Base-by-base conservation (phyloP, 2,329 filamentous ascomycete species). In the Sclerotinia nivalis region DNA sequence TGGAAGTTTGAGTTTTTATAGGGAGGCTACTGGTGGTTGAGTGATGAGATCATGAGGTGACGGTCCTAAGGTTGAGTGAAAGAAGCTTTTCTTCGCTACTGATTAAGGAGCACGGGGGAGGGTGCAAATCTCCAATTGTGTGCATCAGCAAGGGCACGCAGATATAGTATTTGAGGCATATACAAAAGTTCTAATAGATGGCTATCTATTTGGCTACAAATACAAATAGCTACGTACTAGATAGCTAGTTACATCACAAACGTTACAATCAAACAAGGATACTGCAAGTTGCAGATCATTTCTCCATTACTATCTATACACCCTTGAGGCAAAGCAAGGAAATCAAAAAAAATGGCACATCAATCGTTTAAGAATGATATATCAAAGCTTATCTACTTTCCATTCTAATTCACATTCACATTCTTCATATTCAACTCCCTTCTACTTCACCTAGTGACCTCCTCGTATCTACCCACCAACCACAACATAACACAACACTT, bases 1-100 rank as follows among this genome's bases (percentile, higher is more conserved):
- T 78, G 83, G 87, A 77, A 92, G 89, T 79, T 84, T 97, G 72
- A 88, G 89, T 0, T 93, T 97, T 79, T 97, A 96, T 78, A 85
- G 93, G 55, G 93, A 97, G 82, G 93, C 93, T 64, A 93, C 90
- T 28, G 91, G 91, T 47, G 77, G 78, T 58, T 80, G 37, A 64
- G 18, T 31, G 5, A 6, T 55, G 28, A 4, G 7, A 31, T 22
- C n/a, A 50, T 37, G 5, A n/a, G 9, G 9, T 43, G 20, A 9
- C 2, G 8, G n/a, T 18, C 13, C 25, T 22, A 15, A 7, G 13
- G 1, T 13, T 15, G 15, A 28, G 4, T n/a, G 13, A 40, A 43
- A 45, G 28, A 34, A 52, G 61, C 47, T 64, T 64, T 64, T 15
- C 31, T 28, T 28, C 9, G 34, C 47, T 64, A n/a, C 4, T 52